phyloP scores from a whole-genome alignment of 139 green algal species.

The Gonium pectorale region DNA sequence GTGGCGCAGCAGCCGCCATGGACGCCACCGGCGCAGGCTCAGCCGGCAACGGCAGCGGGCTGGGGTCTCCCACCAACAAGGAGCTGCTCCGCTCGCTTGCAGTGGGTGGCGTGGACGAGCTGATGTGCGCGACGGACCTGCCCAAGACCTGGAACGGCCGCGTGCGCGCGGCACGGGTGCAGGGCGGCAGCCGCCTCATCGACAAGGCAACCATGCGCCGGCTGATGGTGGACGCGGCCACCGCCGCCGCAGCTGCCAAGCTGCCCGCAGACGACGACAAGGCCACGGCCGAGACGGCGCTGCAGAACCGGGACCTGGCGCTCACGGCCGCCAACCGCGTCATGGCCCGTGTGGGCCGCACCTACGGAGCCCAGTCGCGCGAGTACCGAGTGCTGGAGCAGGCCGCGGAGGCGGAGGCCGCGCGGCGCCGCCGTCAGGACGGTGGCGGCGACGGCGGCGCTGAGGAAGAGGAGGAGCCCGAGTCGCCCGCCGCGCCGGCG shows the following conservation, averaged over 20 bases:
- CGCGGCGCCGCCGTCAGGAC: not conserved
- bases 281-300: not conserved
- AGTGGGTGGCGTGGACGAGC: not conserved
- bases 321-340: slow-evolving; percentile 4
- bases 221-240: not conserved
- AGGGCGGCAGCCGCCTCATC: slow-evolving; percentile 2
- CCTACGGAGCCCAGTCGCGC: not conserved
- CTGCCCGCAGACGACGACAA: not conserved
- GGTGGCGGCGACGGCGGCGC: not conserved
- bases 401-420: slow-evolving; percentile 6
- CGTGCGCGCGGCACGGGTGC: not conserved
- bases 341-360: slow-evolving; percentile 29
- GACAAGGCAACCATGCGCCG: slow-evolving; percentile 24
- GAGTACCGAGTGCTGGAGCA: slow-evolving; percentile 19
- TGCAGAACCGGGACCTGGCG: not conserved
- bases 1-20: not conserved
- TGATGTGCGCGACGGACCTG: not conserved
- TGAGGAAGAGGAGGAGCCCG: not conserved
- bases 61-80: not conserved
- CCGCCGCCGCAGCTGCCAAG: not conserved
- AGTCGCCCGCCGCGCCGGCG: not conserved
- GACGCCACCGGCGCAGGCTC: not conserved
- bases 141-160: slow-evolving; percentile 35
- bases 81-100: slow-evolving; percentile 30
- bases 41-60: not conserved